A percentile compares a stretch with the other conserved stretches of the same genome.
phyloP scores from a whole-genome alignment of 306 rosid species.

The Cucurbita moschata region DNA sequence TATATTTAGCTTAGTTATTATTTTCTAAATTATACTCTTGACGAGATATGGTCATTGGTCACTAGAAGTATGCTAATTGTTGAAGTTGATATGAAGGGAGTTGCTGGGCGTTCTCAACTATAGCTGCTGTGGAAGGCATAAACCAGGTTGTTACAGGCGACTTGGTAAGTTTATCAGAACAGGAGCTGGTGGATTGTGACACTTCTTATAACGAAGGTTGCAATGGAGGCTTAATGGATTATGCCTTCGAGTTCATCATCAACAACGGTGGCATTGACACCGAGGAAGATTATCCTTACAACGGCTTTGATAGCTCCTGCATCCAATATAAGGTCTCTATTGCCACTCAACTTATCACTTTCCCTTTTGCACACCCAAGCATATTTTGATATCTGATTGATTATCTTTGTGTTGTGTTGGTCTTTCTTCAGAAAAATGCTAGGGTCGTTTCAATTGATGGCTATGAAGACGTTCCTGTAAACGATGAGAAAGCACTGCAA shows the following conservation, averaged over 20 bases:
- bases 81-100: constrained; percentile 40
- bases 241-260: constrained; percentile 65
- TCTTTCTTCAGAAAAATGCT: constrained; percentile 54
- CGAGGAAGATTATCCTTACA: constrained; percentile 74
- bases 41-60: neutral
- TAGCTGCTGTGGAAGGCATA: constrained; percentile 66
- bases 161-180: constrained; percentile 63
- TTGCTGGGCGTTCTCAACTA: constrained; percentile 85
- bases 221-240: constrained; percentile 69
- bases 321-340: constrained; percentile 20
- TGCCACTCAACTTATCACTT: neutral
- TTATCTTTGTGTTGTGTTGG: neutral
- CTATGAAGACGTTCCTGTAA: constrained; percentile 49
- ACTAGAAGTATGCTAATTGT: neutral
- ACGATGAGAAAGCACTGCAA: constrained; percentile 48
- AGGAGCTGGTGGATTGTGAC: constrained; percentile 83
- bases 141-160: constrained; percentile 72
- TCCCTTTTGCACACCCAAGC: neutral
- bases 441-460: constrained; percentile 50
- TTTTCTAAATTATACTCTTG: neutral
- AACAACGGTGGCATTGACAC: constrained; percentile 71
- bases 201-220: constrained; percentile 59
- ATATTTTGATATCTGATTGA: neutral
- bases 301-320: constrained; percentile 36
- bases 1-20: neutral